Base-by-base conservation (phyloP, 2,329 filamentous ascomycete genomes). In the Coniella vitis region DNA sequence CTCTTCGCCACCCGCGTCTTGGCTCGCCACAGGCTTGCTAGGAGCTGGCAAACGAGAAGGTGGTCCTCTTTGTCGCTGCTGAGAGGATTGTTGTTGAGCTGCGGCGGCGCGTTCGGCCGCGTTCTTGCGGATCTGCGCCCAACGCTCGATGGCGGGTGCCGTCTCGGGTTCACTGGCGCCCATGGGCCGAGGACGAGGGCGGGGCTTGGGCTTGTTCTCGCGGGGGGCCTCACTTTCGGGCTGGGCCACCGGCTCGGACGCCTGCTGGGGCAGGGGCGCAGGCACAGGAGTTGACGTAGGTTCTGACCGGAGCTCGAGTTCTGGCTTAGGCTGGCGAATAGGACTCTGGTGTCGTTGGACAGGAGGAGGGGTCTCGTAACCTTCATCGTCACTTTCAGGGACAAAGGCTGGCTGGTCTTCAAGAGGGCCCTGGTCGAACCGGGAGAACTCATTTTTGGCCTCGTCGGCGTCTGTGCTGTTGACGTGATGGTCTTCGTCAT, bases 71-170 rank as follows among this genome's bases (percentile, higher is more conserved):
- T 79, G 73, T 53, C 81, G 76, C 47, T 75, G 76, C 5, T 21
- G 38, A 7, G 36, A 32, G 9, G 41, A 22, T 32, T 47, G 39
- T 16, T 47, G 37, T 16, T 47, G 37, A 16, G 45, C 29, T 34
- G 45, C 45, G 7, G 79, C 73, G 32, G 86, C 87, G 52, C 90
- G 79, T 54, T 93, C 86, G 3, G 90, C 90, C 10, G 93, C 93
- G 60, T 96, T 96, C 74, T 90, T 91, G 56, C 90, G 82, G 57
- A 97, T 96, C 67, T 95, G 89, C 1, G 91, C 91, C 93, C 93
- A 98, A 47, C 91, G 83, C 63, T 96, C 90, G 55, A 86, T 75
- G 29, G 71, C 69, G 4, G 73, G 71, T 7, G 64, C 55, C 1
- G 56, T 47, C 19, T 62, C 60, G 4, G 48, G 38, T 7, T 54